Conservation (phyloP, 2,329 filamentous ascomycete genomes). For the Macroventuria anomochaeta region DNA sequence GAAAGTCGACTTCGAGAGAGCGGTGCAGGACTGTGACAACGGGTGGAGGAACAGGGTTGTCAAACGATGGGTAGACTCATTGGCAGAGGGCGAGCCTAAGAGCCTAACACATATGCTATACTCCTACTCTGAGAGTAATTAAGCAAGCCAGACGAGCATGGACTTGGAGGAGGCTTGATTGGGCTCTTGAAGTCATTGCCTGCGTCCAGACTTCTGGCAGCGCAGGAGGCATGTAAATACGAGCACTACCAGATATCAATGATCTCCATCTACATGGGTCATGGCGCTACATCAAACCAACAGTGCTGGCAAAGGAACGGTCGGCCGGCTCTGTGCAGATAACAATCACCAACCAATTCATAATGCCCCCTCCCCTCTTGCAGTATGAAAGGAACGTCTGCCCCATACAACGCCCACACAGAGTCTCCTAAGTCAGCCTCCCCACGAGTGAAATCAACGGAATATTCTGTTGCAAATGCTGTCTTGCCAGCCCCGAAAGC, state of each 20-base stretch:
- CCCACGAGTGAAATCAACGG: background rate
- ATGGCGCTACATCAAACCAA: background rate
- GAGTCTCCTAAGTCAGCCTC: rapidly evolving
- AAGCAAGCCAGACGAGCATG: background rate
- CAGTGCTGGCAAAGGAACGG: conserved; percentile 1
- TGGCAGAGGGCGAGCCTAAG: background rate
- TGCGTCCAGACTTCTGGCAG: background rate
- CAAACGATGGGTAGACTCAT: background rate
- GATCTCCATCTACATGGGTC: conserved; percentile 7
- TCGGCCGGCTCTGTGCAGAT: background rate
- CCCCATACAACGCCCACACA: background rate
- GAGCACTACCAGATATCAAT: conserved; percentile 6
- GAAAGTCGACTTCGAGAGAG: conserved; percentile 1
- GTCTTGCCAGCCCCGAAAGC: background rate
- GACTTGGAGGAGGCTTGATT: background rate
- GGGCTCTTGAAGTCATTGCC: background rate
- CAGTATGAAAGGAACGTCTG: background rate
- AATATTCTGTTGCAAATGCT: background rate
- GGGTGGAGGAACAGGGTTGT: conserved; percentile 3
- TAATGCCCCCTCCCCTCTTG: background rate
- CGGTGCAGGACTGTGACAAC: conserved; percentile 1
- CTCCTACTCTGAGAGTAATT: background rate
- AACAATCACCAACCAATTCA: background rate
- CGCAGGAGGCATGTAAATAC: background rate
- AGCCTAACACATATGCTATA: background rate